A percentile compares a stretch with the other conserved stretches of the same genome.
Evolutionary conservation across 2,329 filamentous ascomycete species (phyloP).

Genomic region (Beauveria bassiana): DNA sequence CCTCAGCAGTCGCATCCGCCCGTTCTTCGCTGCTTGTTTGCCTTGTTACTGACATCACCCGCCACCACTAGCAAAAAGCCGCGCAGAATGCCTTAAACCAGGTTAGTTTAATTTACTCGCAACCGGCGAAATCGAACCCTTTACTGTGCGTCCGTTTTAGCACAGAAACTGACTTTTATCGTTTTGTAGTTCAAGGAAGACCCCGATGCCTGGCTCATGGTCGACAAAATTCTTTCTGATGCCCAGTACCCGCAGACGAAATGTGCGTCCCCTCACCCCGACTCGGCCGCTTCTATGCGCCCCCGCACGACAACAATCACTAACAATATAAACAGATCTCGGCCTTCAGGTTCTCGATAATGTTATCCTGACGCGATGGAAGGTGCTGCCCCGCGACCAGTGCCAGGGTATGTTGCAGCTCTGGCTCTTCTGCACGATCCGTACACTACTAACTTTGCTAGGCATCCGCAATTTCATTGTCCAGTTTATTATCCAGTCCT

Average conservation of each 20-base stretch:
- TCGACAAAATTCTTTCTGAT: slow-evolving; percentile 93
- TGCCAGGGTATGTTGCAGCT: slow-evolving; percentile 60
- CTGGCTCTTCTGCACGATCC: slow-evolving; percentile 8
- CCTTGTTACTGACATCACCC: slow-evolving; percentile 4
- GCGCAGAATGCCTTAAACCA: slow-evolving; percentile 90
- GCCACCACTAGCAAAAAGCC: slow-evolving; percentile 70
- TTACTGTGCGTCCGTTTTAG: background rate
- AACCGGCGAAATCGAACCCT: background rate
- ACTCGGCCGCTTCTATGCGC: slow-evolving; percentile 6
- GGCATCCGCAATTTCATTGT: slow-evolving; percentile 99
- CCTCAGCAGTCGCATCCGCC: slow-evolving; percentile 16
- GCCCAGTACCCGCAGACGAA: slow-evolving; percentile 94
- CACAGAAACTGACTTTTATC: background rate
- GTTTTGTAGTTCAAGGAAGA: slow-evolving; percentile 86
- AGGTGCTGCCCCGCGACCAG: slow-evolving; percentile 90
- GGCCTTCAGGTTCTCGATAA: slow-evolving; percentile 94
- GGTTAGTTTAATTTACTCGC: slow-evolving; percentile 43
- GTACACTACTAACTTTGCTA: slow-evolving; percentile 27
- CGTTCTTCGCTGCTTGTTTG: background rate
- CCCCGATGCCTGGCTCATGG: slow-evolving; percentile 93
- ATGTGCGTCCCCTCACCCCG: slow-evolving; percentile 50
- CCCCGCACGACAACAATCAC: slow-evolving; percentile 14
- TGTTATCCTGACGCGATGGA: slow-evolving; percentile 99
- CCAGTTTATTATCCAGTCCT: slow-evolving; percentile 94
- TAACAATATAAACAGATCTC: slow-evolving; percentile 53